Evolutionary conservation across 208 protist species (phyloP), one percentile per base, ranked within the genome.

Genomic region (Leishmania tarentolae): DNA sequence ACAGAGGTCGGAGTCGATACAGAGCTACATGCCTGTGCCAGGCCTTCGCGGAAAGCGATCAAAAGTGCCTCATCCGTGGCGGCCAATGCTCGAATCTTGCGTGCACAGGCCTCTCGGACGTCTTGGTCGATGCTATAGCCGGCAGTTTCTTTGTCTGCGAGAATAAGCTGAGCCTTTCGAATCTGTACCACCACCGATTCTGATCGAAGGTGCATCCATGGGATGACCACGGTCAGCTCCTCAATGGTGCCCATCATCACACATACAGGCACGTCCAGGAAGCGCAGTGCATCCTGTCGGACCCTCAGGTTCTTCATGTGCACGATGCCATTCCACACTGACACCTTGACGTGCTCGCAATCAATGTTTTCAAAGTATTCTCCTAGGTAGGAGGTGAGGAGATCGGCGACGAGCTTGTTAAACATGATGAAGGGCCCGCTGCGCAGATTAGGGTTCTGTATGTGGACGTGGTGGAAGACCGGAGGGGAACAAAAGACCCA

Each of bases 291-390:
- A 78, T 97, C 91, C 53, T 76, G 79, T 11, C 91, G 88, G 28
- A 97, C 83, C 42, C 85, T 83, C 28, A 97, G 76, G 44, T 94
- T 78, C 17, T 75, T 81, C 59, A 97, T 81, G n/a, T 86, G 81
- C 44, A 97, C 91, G 47, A 94, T 79, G 9, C 94, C 94, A 80
- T 88, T 85, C 93, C 93, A 96, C 31, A 97, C 70, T 0, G 92
- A 96, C 42, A 97, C 91, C 70, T 92, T 93, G n/a, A 97, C 88
- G 57, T 96, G 93, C 59, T 97, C 87, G 31, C 82, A 90, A 77
- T 96, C 91, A 37, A 96, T 92, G 59, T 94, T 94, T 46, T 93
- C 88, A 81, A 97, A 91, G 86, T 97, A 96, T 66, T 95, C 87
- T 37, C 93, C 93, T 40, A 97, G 81, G 84, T 96, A 91, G 19